Conservation (phyloP, 768 basidiomycete species). For the Gloeophyllum trabeum region DNA sequence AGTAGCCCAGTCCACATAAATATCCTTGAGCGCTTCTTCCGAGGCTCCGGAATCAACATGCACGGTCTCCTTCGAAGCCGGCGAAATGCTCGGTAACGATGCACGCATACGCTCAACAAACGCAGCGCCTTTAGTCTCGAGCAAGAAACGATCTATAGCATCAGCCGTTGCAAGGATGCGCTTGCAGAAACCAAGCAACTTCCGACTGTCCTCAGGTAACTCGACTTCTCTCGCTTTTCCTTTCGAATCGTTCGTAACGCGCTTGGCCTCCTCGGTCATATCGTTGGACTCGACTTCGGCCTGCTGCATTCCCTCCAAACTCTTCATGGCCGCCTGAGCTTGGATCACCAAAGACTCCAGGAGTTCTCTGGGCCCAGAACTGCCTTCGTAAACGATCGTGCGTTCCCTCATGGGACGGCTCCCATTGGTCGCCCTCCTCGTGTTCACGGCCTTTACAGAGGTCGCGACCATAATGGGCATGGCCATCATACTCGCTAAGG, state of each 20-base stretch:
- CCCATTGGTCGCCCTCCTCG: conserved; percentile 30
- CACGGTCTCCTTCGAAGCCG: conserved; percentile 29
- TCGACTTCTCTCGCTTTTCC: conserved; percentile 54
- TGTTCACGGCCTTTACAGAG: conserved; percentile 50
- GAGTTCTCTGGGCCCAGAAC: conserved; percentile 82
- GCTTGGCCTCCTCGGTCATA: conserved; percentile 84
- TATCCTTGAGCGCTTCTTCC: conserved; percentile 55
- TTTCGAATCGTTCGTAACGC: conserved; percentile 59
- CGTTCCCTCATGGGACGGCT: conserved; percentile 60
- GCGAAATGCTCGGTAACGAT: conserved; percentile 63
- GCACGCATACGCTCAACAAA: conserved; percentile 74
- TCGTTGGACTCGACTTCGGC: conserved; percentile 40
- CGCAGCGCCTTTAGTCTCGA: conserved; percentile 80
- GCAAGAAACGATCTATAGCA: conserved; percentile 80
- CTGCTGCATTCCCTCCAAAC: conserved; percentile 55
- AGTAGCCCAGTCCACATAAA: conserved; percentile 80
- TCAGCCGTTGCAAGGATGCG: conserved; percentile 75
- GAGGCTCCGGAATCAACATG: conserved; percentile 41
- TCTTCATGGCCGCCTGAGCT: conserved; percentile 85
- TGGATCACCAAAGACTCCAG: conserved; percentile 89
- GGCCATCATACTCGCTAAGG: conserved; percentile 89
- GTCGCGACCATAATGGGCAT: conserved; percentile 91
- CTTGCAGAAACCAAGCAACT: conserved; percentile 71
- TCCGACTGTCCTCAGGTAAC: conserved; percentile 62
- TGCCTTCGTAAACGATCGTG: conserved; percentile 82